Base-by-base conservation (phyloP, 1,139 yeast species). In the Candida freyschussii region DNA sequence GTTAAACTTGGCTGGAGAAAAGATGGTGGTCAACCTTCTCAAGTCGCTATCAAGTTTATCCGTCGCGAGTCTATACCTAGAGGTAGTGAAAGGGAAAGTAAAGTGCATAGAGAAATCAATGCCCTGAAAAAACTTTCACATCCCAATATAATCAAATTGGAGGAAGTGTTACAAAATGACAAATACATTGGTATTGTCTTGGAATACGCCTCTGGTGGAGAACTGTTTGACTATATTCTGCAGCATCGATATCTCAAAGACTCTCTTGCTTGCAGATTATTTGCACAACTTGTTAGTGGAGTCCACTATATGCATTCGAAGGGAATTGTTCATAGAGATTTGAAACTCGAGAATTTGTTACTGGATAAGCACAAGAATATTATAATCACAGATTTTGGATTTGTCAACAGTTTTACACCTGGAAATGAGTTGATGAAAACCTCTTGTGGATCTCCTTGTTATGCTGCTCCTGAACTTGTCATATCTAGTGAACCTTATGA, bases 131-230 rank as follows among this genome's bases (percentile, higher is more conserved):
- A 79, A 43, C 69, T 91, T 39, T 78, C 82, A 33, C 99, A 91
- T 60, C 96, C 98, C 17, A 91, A 93, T 59, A 87, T 91, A 50
- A 95, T 91, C 32, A 75, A 78, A 43, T 65, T 93, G 37, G 96
- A 87, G 40, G 96, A 89, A 55, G 97, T 91, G 21, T 71, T 93
- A 62, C 95, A 89, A 56, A 82, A 86, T 54, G 96, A 94, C 37
- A 84, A 86, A 55, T 89, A 91, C 57, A 89, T 91, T 43, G 98
- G 98, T 17, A 93, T 91, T 23, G 97, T 93, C 2, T 67, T 91
- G 39, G 97, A 91, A 55, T 91, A 89, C 59, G 97, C 97, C 7
- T 81, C 95, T 2, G 97, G 97, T 13, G 99, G 99, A 33, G 99
- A 91, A 59, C 72, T 93, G 43, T 91, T 91, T 53, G 96, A 89